Conservation (phyloP, 2,329 filamentous ascomycete species). For the Colletotrichum sp. region DNA sequence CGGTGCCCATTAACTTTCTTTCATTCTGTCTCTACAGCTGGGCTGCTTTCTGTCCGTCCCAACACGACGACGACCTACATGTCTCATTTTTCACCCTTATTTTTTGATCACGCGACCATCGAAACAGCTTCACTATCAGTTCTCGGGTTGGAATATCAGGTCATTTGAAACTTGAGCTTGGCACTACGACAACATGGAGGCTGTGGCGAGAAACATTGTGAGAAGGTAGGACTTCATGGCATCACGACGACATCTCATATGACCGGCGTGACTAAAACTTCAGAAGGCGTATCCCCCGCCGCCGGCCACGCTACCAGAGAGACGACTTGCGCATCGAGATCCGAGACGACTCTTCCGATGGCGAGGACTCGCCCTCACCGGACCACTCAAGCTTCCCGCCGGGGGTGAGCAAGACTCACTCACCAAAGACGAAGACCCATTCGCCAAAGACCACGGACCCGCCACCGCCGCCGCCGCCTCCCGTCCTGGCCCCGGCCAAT, state of each 20-base stretch:
- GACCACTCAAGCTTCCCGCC: background rate
- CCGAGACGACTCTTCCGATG: conserved; percentile 11
- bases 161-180: background rate
- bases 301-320: background rate
- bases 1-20: conserved; percentile 7
- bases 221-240: background rate
- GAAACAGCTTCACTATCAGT: background rate
- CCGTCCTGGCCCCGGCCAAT: conserved; percentile 1
- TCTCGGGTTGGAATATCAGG: background rate
- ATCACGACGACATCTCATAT: background rate
- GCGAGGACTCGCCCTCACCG: conserved; percentile 16
- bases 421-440: background rate
- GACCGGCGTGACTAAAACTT: background rate
- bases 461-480: background rate
- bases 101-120: background rate
- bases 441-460: background rate
- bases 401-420: background rate
- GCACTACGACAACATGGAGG: background rate
- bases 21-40: conserved; percentile 10
- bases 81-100: background rate
- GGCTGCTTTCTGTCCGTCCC: conserved; percentile 1
- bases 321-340: conserved; percentile 5
- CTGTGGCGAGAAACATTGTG: background rate
- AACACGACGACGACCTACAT: conserved; percentile 1
- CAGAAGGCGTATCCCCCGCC: background rate